Conservation (phyloP, 1,284 basidiomycete genomes). For the Malassezia dermatis region DNA sequence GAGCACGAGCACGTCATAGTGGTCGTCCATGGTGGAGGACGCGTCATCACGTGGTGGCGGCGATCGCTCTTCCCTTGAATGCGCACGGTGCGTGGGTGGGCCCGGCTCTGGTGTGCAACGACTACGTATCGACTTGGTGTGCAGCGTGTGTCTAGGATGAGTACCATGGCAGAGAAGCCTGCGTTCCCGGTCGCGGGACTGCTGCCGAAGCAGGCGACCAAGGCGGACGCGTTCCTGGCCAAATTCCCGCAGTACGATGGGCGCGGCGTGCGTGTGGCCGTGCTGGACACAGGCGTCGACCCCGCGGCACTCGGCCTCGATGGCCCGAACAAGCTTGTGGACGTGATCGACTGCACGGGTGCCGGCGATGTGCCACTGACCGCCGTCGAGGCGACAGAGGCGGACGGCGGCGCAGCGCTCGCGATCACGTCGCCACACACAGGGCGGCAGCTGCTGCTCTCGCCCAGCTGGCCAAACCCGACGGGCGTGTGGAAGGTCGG, state of each 20-base stretch:
- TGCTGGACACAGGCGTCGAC: conserved; percentile 49
- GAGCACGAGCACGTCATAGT: conserved; percentile 15
- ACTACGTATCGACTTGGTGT: background rate
- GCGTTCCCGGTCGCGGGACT: conserved; percentile 42
- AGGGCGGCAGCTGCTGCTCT: conserved; percentile 34
- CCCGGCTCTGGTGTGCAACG: background rate
- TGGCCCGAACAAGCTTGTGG: conserved; percentile 44
- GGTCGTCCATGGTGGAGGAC: conserved; percentile 1
- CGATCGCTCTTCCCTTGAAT: background rate
- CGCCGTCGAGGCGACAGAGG: conserved; percentile 21
- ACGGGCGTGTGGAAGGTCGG: conserved; percentile 45
- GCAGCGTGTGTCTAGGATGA: background rate
- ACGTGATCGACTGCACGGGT: conserved; percentile 48
- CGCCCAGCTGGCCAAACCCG: conserved; percentile 35
- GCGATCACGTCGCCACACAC: conserved; percentile 41
- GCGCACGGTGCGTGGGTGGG: conserved; percentile 8
- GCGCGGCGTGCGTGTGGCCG: conserved; percentile 43
- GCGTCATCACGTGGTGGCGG: background rate
- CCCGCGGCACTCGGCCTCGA: conserved; percentile 46
- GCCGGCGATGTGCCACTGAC: conserved; percentile 35
- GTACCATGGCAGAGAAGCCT: background rate
- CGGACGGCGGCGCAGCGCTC: conserved; percentile 12
- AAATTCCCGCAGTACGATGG: conserved; percentile 46
- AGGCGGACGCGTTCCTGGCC: conserved; percentile 40
- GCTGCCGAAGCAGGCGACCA: conserved; percentile 47